Evolutionary conservation across 2,329 filamentous ascomycete species (phyloP).

Genomic region (Neonectria sp.): DNA sequence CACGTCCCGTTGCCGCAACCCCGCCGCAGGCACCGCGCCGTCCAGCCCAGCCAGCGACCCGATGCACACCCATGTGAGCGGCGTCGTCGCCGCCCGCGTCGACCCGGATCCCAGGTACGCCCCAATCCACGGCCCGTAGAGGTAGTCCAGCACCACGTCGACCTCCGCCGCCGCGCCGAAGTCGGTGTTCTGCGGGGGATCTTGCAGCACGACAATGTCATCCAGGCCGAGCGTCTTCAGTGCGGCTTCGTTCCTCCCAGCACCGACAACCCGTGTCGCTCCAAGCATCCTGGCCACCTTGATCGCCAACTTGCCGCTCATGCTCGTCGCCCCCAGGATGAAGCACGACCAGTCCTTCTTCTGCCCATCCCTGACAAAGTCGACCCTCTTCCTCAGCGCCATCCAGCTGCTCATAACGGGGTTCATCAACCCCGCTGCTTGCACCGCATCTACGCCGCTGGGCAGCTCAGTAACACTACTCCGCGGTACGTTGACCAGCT

Average conservation of each 20-base stretch:
- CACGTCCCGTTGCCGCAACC: slow-evolving; percentile 65
- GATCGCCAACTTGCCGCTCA: slow-evolving; percentile 66
- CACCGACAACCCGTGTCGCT: slow-evolving; percentile 65
- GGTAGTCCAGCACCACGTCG: slow-evolving; percentile 71
- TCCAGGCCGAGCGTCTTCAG: slow-evolving; percentile 63
- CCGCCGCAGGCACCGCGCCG: slow-evolving; percentile 57
- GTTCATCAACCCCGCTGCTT: slow-evolving; percentile 69
- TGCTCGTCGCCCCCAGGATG: slow-evolving; percentile 68
- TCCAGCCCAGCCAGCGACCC: slow-evolving; percentile 60
- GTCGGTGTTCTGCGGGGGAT: slow-evolving; percentile 59
- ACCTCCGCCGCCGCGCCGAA: slow-evolving; percentile 61
- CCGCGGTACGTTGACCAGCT: slow-evolving; percentile 64
- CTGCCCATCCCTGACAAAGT: slow-evolving; percentile 43
- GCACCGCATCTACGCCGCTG: slow-evolving; percentile 60
- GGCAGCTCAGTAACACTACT: slow-evolving; percentile 59
- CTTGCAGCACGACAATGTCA: slow-evolving; percentile 59
- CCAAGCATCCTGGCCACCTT: slow-evolving; percentile 63
- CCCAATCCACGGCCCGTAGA: slow-evolving; percentile 64
- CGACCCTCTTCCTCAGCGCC: slow-evolving; percentile 64
- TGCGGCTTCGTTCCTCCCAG: slow-evolving; percentile 62
- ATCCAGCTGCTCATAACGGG: slow-evolving; percentile 72
- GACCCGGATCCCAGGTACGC: slow-evolving; percentile 59
- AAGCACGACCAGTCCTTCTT: slow-evolving; percentile 62
- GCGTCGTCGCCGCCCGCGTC: slow-evolving; percentile 50
- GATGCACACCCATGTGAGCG: slow-evolving; percentile 68